Base-by-base conservation (phyloP, 768 basidiomycete species). In the Flagelloscypha sp. region DNA sequence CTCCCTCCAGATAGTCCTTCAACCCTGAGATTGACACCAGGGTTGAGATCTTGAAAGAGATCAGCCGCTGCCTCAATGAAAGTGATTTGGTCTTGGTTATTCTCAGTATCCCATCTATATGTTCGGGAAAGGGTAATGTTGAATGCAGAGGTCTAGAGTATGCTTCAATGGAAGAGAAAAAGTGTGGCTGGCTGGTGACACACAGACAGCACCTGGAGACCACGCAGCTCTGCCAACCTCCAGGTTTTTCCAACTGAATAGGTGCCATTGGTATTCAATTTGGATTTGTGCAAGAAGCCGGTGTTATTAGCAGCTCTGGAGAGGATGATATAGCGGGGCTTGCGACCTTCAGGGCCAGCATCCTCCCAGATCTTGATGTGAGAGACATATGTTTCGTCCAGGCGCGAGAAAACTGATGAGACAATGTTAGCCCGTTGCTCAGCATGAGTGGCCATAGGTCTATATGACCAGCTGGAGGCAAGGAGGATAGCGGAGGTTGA, bases 181-280 rank as follows among this genome's bases (percentile, higher is more conserved):
- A 30, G 10, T 18, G 20, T 22, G 33, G 32, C 41, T 34, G 27
- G 47, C 44, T 30, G 18, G 12, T 24, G 2, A 64, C 79, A 50
- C 55, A 94, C 92, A 52, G 69, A 72, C 23, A 72, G 40, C 30
- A 94, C 81, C 45, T 93, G 81, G 29, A 99, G 54, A 24, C 63
- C 76, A 43, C 84, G 74, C 47, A 98, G 68, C 57, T 97, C 93
- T 27, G 75, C 56, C 32, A 98, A 60, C 41, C 65, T 72, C 95
- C 95, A 99, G 2, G 94, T 89, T 65, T 99, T 99, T 5, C 95
- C 95, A 31, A 98, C 88, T 6, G 90, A 95, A 59, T 94, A 98
- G 0, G 88, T 74, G 22, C 86, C 83, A 52, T 97, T 98, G 27
- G 82, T 79, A 54, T 99, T 98, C 45, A 88, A 64, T 62, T 98